These are phyloP conservation scores for Globisporangium rhizosaccharum DNA, from an alignment of 352 stramenopile species.

Conservation along the genomic window DNA sequence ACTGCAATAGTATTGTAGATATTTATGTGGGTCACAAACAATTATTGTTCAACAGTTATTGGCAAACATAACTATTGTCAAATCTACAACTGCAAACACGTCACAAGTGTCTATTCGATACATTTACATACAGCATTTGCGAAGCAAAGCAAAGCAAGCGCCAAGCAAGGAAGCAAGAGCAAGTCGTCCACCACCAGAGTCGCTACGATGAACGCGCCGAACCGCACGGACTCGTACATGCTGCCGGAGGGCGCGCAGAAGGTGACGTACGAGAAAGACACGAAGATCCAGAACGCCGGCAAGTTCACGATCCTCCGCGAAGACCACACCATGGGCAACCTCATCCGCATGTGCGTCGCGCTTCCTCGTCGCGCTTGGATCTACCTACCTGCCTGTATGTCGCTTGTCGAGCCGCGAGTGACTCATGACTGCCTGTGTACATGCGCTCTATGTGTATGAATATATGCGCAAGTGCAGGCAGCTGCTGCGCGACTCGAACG, in stretches of 20 bases:
- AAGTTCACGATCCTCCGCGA: slow-evolving; percentile 98
- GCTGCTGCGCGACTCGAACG: slow-evolving; percentile 79
- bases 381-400: neutral
- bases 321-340: slow-evolving; percentile 97
- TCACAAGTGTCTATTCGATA: no score
- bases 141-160: no score
- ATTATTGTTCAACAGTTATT: no score
- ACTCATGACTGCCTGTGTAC: neutral
- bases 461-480: slow-evolving; percentile 41
- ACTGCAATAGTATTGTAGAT: no score
- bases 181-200: neutral
- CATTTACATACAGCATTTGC: no score
- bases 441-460: neutral
- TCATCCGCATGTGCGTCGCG: slow-evolving; percentile 92
- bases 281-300: slow-evolving; percentile 96
- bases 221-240: slow-evolving; percentile 80
- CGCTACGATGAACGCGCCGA: slow-evolving; percentile 72
- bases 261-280: slow-evolving; percentile 94
- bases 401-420: neutral
- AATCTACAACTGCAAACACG: no score
- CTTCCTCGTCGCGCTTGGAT: slow-evolving; percentile 14
- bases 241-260: slow-evolving; percentile 85
- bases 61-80: no score
- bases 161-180: neutral
- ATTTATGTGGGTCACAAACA: no score